Conservation (phyloP, 306 rosid species). For the Parietaria judaica region DNA sequence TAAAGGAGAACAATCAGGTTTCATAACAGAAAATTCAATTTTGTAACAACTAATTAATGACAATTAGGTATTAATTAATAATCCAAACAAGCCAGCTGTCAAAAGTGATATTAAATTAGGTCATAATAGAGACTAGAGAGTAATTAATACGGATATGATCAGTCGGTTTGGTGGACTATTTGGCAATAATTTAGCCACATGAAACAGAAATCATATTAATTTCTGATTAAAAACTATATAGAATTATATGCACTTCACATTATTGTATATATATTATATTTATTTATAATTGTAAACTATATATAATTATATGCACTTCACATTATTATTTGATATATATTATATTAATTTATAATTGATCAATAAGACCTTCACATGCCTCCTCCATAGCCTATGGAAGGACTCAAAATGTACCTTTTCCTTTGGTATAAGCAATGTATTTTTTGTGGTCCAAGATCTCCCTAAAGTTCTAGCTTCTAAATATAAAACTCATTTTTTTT, state of each 20-base stretch:
- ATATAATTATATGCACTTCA: too few relatives aligned
- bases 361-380: background rate
- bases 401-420: background rate
- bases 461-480: background rate
- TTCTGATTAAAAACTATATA: too few relatives aligned
- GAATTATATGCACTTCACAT: too few relatives aligned
- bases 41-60: background rate
- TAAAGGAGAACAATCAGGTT: too few relatives aligned
- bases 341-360: too few relatives aligned
- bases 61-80: background rate
- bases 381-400: background rate
- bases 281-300: too few relatives aligned
- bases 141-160: background rate
- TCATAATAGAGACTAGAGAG: background rate
- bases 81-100: slow-evolving; percentile 1
- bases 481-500: background rate
- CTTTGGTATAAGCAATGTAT: background rate
- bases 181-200: slow-evolving; percentile 5
- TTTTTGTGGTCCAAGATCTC: slow-evolving; percentile 1
- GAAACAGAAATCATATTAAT: background rate
- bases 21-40: too few relatives aligned
- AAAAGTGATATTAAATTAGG: slow-evolving; percentile 4
- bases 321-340: too few relatives aligned
- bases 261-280: too few relatives aligned
- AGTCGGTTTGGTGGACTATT: background rate